Evolutionary conservation across 306 rosid genomes (phyloP), one percentile per base, ranked within the genome.

Genomic region (Citrullus mucosospermus): DNA sequence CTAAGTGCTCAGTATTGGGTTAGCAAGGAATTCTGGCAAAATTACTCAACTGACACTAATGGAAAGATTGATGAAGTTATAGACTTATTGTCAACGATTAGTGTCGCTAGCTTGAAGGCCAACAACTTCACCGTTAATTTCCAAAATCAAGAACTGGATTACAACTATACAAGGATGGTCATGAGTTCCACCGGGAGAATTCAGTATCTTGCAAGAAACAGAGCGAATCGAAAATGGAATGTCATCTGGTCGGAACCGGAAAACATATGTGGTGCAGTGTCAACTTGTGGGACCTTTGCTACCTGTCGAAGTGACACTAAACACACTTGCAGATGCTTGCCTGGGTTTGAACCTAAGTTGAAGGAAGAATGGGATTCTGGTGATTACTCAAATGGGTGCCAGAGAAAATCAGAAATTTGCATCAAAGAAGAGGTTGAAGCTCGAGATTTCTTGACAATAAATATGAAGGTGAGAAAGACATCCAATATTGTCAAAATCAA

Each of bases 351-450:
- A 68, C 91, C 90, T 0, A 85, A 80, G 44, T 78, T 76, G 1
- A 62, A 6, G 25, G 44, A 70, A 10, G 83, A 82, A 1, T 90
- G 96, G 93, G 12, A 81, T 68, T 43, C 78, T 55, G 41, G 5
- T n/a, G 92, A 87, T 76, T 71, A 55, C 50, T 84, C 90, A 3
- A 78, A 80, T 3, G 97, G 97, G 20, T 90, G 97, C 82, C 5
- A 6, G 70, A 88, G 95, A 78, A 81, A 28, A 78, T 58, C 84
- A 2, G 34, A 22, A 8, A 62, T 91, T 59, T 87, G 91, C 20
- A 50, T 76, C 62, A 77, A 20, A 44, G 57, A 72, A 0, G 34
- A 36, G 48, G 34, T 66, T 34, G 44, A 48, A 20, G 83, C 46
- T 9, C 57, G 76, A 12, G 59, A 78, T 4, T 76, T 76, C 38